phyloP scores from a whole-genome alignment of 2,329 filamentous ascomycete species.

The Pseudocercospora fuligena region DNA sequence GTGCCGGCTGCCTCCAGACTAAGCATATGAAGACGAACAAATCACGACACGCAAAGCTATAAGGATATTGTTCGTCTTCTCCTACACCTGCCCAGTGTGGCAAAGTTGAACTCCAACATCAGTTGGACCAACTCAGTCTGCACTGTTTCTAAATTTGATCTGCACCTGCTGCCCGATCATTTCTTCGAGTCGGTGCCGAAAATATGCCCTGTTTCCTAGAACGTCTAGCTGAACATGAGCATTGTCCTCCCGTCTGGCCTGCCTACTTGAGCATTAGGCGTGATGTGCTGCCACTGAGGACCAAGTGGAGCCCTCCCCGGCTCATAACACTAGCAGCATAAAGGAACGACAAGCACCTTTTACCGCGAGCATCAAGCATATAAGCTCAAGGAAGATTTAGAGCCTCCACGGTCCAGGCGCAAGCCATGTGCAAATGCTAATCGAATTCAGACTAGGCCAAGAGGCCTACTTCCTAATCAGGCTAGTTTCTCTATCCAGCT shows the following conservation, averaged over 20 bases:
- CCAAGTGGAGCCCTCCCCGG: background rate
- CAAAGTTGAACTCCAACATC: background rate
- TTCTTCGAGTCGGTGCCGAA: background rate
- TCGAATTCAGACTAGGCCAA: background rate
- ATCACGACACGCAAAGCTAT: background rate
- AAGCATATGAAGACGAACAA: background rate
- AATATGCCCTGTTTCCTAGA: background rate
- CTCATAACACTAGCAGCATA: background rate
- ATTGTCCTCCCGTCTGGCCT: background rate
- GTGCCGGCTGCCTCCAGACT: background rate
- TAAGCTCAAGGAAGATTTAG: background rate
- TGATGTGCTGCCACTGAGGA: background rate
- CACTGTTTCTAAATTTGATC: background rate
- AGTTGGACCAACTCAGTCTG: background rate
- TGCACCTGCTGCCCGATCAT: background rate
- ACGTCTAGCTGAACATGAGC: background rate
- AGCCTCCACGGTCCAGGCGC: background rate
- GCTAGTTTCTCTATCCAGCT: background rate
- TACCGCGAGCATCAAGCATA: background rate
- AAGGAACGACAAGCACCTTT: background rate
- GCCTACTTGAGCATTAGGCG: background rate
- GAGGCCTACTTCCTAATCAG: constrained; percentile 3
- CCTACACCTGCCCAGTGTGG: background rate
- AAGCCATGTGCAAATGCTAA: background rate
- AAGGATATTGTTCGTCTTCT: background rate